A percentile compares a stretch with the other conserved stretches of the same genome.
Conservation (phyloP, 225 moss, liverwort and hornwort genomes). For the Physcomitrellopsis africana region DNA sequence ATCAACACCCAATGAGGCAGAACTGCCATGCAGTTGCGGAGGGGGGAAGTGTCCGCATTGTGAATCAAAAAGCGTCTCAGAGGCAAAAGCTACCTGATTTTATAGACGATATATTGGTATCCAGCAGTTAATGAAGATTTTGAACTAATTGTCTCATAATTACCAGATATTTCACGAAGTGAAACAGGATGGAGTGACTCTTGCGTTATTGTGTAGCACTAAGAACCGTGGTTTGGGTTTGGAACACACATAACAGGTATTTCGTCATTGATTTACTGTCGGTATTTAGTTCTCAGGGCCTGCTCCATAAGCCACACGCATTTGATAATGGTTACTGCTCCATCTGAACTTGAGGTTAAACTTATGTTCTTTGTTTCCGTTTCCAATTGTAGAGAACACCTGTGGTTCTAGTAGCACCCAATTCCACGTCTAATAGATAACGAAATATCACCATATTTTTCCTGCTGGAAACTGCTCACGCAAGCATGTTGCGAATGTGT, state of each 20-base stretch:
- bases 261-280: neutral
- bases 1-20: constrained; percentile 33
- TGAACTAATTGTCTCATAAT: neutral
- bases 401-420: neutral
- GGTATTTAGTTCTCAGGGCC: constrained; percentile 11
- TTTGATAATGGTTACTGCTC: neutral
- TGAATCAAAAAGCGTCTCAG: constrained; percentile 33
- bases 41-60: constrained; percentile 46
- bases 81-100: constrained; percentile 33
- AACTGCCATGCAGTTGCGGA: constrained; percentile 51
- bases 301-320: neutral
- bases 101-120: neutral
- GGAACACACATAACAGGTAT: constrained; percentile 9
- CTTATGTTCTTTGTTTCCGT: neutral
- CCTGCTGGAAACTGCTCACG: constrained; percentile 5
- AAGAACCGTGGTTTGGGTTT: constrained; percentile 1
- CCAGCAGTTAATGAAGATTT: constrained; percentile 15
- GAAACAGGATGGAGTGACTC: constrained; percentile 5
- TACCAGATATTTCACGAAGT: constrained; percentile 16
- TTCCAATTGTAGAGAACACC: neutral
- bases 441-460: constrained; percentile 8
- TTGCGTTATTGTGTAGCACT: neutral
- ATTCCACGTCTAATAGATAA: neutral
- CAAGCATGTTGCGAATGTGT: neutral
- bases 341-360: neutral